These are phyloP conservation scores for Mucor circinelloides DNA, from an alignment of 371 early-diverging fungal genomes.

Conservation along the genomic window DNA sequence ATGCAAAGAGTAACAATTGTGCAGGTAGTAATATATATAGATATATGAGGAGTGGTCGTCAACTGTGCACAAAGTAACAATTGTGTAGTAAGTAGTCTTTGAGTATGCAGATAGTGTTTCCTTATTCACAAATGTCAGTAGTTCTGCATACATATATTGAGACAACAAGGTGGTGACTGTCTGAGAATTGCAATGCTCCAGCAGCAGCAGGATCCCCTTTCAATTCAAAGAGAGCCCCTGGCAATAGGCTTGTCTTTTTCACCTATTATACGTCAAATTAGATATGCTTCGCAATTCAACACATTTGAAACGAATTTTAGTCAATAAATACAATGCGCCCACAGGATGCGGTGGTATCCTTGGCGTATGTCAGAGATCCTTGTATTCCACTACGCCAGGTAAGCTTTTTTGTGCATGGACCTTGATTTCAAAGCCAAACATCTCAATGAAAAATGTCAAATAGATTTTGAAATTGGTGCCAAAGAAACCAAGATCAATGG, in stretches of 20 bases:
- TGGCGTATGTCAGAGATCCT: neutral
- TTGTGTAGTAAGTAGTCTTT: too few species aligned
- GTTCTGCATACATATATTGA: too few species aligned
- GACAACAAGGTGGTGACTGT: too few species aligned
- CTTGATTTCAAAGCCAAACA: slow-evolving; percentile 13
- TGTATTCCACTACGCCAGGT: slow-evolving; percentile 9
- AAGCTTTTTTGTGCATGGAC: neutral
- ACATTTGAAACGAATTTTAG: neutral
- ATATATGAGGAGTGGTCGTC: too few species aligned
- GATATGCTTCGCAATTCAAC: neutral
- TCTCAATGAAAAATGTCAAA: neutral
- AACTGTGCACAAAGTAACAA: too few species aligned
- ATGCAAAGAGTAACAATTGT: too few species aligned
- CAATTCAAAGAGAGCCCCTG: neutral
- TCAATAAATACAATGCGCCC: neutral
- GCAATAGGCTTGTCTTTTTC: neutral
- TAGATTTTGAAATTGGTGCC: slow-evolving; percentile 23
- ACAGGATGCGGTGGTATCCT: slow-evolving; percentile 4
- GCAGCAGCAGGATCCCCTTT: neutral
- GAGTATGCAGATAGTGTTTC: too few species aligned
- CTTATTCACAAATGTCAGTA: too few species aligned
- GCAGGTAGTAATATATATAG: too few species aligned
- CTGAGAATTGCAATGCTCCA: too few species aligned
- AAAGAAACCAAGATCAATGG: slow-evolving; percentile 54
- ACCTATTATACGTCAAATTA: neutral